Evolutionary conservation across 176 grass and related monocot species (phyloP), one percentile per base, ranked within the genome.

Genomic region (Carex kokanica): DNA sequence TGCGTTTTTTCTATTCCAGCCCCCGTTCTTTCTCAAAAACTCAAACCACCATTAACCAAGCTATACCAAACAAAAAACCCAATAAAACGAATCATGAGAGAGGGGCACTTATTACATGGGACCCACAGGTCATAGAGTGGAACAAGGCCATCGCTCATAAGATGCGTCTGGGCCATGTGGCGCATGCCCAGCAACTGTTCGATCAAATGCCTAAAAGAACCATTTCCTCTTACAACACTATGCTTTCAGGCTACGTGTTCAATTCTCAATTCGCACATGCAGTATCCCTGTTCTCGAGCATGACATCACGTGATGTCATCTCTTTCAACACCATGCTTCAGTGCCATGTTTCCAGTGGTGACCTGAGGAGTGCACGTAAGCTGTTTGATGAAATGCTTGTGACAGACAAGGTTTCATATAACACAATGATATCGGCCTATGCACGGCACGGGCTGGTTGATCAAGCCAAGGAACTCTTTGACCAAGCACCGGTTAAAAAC

Each of bases 321-420:
- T 95, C 93, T 77, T 98, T 86, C 65, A 98, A 98, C 83, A 93
- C 88, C 59, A 89, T 98, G 68, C 88, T 98, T 51, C 84, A 88
- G 2, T 85, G 88, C 13, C 47, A 95, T 51, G 90, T 86, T 3
- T 5, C 81, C 13, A 89, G 89, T 0, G 87, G 91, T 6, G 90
- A 90, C 40, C 89, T 98, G 38, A 40, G 5, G 5, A 40, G 0
- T 7, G 38, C 38, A 0, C 38, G 6, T 1, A 40, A 40, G 5
- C 0, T 40, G 38, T 40, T 40, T 40, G 38, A 40, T 40, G 38
- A 40, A 40, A 40, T 40, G 38, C 38, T 0, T 7, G 38, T 6
- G 38, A 40, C 6, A 40, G 38, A 40, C 6, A 5, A 0, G 6
- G 38, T 6, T 40, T 40, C 38, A 5, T 40, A 6, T 0, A 6